Conservation (phyloP, 352 stramenopile species). For the Globisporangium acanthophoron region DNA sequence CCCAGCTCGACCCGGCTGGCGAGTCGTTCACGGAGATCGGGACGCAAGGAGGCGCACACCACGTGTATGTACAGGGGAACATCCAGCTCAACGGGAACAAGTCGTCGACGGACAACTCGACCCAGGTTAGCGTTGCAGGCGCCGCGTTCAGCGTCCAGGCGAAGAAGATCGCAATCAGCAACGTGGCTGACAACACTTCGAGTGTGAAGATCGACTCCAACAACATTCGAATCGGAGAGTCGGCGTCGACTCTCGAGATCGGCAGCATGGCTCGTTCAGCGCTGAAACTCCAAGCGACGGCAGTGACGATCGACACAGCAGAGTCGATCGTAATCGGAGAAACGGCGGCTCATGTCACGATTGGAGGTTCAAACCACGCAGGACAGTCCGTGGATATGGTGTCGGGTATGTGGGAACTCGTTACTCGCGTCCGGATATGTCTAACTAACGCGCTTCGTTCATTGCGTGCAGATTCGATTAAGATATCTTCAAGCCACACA, state of each 20-base stretch:
- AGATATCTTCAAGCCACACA: slow-evolving; percentile 3
- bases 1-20: slow-evolving; percentile 29
- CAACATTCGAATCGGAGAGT: slow-evolving; percentile 26
- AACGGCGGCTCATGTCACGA: slow-evolving; percentile 16
- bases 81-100: slow-evolving; percentile 49
- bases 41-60: slow-evolving; percentile 36
- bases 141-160: slow-evolving; percentile 30
- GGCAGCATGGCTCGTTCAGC: slow-evolving; percentile 18
- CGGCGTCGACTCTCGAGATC: slow-evolving; percentile 24
- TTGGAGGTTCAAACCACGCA: slow-evolving; percentile 19
- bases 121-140: slow-evolving; percentile 38
- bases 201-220: slow-evolving; percentile 38
- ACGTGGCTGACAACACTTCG: slow-evolving; percentile 29
- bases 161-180: slow-evolving; percentile 43
- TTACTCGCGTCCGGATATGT: neutral
- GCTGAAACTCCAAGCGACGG: slow-evolving; percentile 21
- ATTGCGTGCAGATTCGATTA: slow-evolving; percentile 8
- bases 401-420: slow-evolving; percentile 11
- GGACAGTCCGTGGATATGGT: slow-evolving; percentile 26
- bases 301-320: slow-evolving; percentile 20
- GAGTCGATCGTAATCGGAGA: slow-evolving; percentile 21
- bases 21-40: slow-evolving; percentile 61
- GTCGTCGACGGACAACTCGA: slow-evolving; percentile 28
- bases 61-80: slow-evolving; percentile 48
- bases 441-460: neutral